Conservation (phyloP, 148 eudicot genomes). For the Diospyros kaki region DNA sequence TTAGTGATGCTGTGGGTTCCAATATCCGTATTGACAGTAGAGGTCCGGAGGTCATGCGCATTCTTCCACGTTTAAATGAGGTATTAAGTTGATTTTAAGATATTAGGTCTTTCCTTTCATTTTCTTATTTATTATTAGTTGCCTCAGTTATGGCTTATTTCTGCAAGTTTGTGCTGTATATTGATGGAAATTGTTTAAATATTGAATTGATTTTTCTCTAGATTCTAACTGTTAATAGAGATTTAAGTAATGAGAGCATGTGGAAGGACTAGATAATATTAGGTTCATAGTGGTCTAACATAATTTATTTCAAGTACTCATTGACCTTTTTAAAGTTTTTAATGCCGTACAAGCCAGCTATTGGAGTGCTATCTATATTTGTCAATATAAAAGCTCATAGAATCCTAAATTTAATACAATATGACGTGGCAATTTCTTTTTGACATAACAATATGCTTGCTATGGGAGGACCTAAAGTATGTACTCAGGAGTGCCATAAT, state of each 20-base stretch:
- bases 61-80: constrained; percentile 94
- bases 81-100: constrained; percentile 27
- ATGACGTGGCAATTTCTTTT: not conserved
- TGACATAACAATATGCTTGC: not conserved
- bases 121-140: not conserved
- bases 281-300: not conserved
- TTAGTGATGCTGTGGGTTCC: constrained; percentile 97
- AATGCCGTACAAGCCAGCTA: not conserved
- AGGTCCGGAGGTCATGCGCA: constrained; percentile 99
- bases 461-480: not conserved
- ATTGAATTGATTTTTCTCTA: not conserved
- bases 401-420: not conserved
- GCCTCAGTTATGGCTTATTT: not conserved
- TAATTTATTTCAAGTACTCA: not conserved
- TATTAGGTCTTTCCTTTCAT: not conserved
- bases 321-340: not conserved
- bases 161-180: constrained; percentile 2
- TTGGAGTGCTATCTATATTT: not conserved
- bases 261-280: not conserved
- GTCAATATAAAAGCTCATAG: not conserved
- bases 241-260: not conserved
- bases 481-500: not conserved
- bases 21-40: constrained; percentile 95
- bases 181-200: not conserved
- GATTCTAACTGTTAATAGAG: not conserved